Evolutionary conservation across 176 grass and related monocot species (phyloP), one percentile per base, ranked within the genome.

Genomic region (Hsuehochloa calcarea): DNA sequence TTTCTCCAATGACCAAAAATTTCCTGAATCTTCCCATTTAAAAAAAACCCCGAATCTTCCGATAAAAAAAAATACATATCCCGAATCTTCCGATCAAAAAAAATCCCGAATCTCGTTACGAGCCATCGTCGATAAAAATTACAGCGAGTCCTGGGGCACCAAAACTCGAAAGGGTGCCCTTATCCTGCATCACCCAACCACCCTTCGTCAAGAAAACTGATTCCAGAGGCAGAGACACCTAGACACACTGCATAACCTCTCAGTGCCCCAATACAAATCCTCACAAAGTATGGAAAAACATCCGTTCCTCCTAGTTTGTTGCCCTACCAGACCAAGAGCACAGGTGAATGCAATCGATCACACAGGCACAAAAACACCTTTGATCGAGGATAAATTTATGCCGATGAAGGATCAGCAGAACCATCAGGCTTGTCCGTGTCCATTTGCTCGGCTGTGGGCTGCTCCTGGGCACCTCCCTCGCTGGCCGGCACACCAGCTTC

Each of bases 351-450:
- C 31, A 38, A 55, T 37, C 13, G 7, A 77, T 83, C 52, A 54
- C 25, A 6, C 22, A 3, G 72, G 73, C 31, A 19, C 44, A 73
- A 70, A 45, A 63, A 17, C 40, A 68, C 4, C 14, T 79, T 34
- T 56, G 45, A 82, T 65, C 14, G 19, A 40, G 55, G 47, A 31
- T 20, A 58, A 80, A 63, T 23, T 88, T 80, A 94, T 19, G 59
- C 74, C 14, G 45, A 50, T 6, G 78, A 52, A 35, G 89, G 73
- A 59, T 86, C 84, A 20, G 37, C 37, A 1, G 71, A 31, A 47
- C 45, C 90, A 8, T 86, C 85, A 2, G 81, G 73, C 20, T 90
- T 89, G 34, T 97, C 94, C 0, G 86, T 90, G 58, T 92, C 92
- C 92, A 97, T 94, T 44, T 91, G 76, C 73, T 97, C 90, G 2